phyloP scores from a whole-genome alignment of 371 early-diverging fungal genomes.

The Mortierella sp. region DNA sequence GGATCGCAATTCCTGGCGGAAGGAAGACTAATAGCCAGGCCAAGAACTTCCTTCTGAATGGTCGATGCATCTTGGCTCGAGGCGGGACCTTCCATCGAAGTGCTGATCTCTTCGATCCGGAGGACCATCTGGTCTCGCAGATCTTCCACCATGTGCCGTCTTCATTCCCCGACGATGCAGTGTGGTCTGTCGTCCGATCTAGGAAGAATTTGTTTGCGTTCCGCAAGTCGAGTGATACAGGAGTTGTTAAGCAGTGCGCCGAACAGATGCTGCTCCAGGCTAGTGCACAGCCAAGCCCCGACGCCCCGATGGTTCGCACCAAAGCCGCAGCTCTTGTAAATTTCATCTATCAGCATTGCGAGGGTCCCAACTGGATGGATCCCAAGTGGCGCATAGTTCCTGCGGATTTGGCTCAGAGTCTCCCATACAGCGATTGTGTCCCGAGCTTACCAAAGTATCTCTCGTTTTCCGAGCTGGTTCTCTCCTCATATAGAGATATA shows the following conservation, averaged over 20 bases:
- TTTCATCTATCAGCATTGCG: conserved; percentile 7
- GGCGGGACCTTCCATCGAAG: conserved; percentile 1
- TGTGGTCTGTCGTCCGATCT: not conserved
- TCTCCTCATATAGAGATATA: not conserved
- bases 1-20: not conserved
- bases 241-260: conserved; percentile 20
- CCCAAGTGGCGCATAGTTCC: conserved; percentile 35
- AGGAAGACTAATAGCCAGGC: not conserved
- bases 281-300: not conserved
- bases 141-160: not conserved
- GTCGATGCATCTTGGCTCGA: conserved; percentile 2
- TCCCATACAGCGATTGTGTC: not conserved
- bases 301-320: not conserved
- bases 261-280: conserved; percentile 3
- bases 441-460: conserved; percentile 10
- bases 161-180: not conserved
- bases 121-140: not conserved
- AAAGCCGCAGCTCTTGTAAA: conserved; percentile 2
- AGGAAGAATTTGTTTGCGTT: not conserved
- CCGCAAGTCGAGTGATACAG: not conserved
- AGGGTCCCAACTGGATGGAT: conserved; percentile 14
- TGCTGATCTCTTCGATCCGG: not conserved
- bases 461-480: conserved; percentile 11
- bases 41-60: not conserved
- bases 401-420: not conserved